Evolutionary conservation across 441 rosid species (phyloP).

Genomic region (Corymbia citriodora): DNA sequence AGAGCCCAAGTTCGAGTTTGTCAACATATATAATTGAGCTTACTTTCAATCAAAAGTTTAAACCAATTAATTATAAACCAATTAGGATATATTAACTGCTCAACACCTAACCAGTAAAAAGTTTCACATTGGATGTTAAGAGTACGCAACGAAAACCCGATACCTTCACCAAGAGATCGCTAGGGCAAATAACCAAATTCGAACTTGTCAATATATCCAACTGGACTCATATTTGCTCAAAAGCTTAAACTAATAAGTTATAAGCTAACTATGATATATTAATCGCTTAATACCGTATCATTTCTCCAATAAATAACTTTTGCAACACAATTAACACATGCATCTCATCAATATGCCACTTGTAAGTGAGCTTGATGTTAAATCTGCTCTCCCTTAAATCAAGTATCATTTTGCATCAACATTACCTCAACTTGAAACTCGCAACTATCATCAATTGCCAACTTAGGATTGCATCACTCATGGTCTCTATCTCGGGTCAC

Average conservation of each 20-base stretch:
- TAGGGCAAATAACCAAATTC: neutral
- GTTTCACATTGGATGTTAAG: too few species aligned
- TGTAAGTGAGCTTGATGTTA: neutral
- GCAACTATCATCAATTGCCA: neutral
- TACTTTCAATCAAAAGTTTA: neutral
- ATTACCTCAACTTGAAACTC: neutral
- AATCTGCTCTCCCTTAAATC: neutral
- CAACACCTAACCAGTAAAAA: neutral
- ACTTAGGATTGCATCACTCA: neutral
- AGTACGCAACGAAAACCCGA: too few species aligned
- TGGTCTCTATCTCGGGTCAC: neutral
- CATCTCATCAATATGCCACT: neutral
- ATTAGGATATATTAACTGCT: neutral
- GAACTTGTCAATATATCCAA: neutral
- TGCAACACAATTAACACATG: neutral
- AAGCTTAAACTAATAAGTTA: neutral
- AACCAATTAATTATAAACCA: neutral
- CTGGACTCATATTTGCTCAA: neutral
- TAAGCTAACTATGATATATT: neutral
- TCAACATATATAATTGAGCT: neutral
- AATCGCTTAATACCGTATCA: neutral
- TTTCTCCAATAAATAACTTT: neutral
- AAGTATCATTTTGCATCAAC: neutral
- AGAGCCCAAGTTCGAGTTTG: rapidly evolving
- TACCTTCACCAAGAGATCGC: too few species aligned